Base-by-base conservation (phyloP, 257 asterid genomes). In the Jasminum sambac region DNA sequence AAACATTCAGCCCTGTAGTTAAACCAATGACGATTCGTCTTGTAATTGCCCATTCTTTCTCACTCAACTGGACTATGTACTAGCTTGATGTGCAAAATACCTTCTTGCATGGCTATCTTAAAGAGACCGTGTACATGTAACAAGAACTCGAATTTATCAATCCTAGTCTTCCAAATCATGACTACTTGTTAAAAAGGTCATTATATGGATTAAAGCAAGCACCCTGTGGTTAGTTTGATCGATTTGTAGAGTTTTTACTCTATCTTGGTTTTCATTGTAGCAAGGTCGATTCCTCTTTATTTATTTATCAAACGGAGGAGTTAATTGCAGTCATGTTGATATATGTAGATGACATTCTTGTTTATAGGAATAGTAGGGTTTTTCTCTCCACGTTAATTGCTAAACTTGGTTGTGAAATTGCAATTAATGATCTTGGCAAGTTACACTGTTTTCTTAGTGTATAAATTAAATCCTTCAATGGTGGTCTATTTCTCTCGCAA, bases 211-310 rank as follows among this genome's bases (percentile, higher is more conserved):
- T 69, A 6, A 30, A 30, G 36, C 36, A 30, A 30, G 36, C 36
- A 30, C 36, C 36, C 4, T 4, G 36, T 30, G 36, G 55, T 34
- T 69, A 52, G 73, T 69, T 69, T 37, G 39, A 57, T 23, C 21
- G 65, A 5, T n/a, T 67, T 2, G 24, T 42, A 0, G 2, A 30
- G 36, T 30, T 30, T 30, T 30, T 67, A 16, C 44, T 26, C 0
- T 26, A 46, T 3, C 62, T 67, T 30, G 72, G 72, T 0, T 67
- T 67, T 30, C n/a, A 34, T 16, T 30, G 46, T 14, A 48, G 25
- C 4, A 30, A 24, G 17, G 13, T 16, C 0, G 43, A 67, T 21
- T 2, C 55, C 0, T 69, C 55, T 7, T 34, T 55, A 0, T 69
- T 69, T 14, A 24, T 52, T 2, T 23, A n/a, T 38, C 73, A 43